Percentiles rank a stretch among this genome's conserved stretches.
Evolutionary conservation across 2,329 filamentous ascomycete genomes (phyloP).

Genomic region (Aspergillus fumigatiaffinis): DNA sequence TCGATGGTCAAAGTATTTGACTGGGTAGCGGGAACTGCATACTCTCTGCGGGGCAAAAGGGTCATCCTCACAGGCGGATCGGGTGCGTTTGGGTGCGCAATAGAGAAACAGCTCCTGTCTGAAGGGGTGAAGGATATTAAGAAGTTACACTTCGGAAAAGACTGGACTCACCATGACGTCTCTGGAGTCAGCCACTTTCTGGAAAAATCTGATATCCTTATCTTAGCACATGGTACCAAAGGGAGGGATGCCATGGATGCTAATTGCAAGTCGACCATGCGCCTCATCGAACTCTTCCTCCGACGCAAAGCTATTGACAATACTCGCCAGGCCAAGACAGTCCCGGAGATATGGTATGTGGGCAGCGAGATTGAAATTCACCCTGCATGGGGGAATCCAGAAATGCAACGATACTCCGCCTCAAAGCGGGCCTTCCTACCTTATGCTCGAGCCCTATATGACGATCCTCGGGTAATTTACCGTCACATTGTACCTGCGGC

Average conservation of each 20-base stretch:
- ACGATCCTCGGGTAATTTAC: conserved; percentile 9
- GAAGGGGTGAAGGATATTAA: conserved; percentile 11
- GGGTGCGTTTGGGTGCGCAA: conserved; percentile 12
- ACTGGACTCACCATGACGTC: conserved; percentile 12
- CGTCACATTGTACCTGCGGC: conserved; percentile 15
- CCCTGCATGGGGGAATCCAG: conserved; percentile 4
- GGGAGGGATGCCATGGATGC: conserved; percentile 8
- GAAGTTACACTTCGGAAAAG: conserved; percentile 3
- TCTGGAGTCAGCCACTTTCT: neutral
- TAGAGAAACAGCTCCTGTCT: conserved; percentile 3
- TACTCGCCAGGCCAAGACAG: no score
- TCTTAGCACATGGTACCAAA: conserved; percentile 12
- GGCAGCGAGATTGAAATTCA: conserved; percentile 1
- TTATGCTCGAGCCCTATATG: conserved; percentile 15
- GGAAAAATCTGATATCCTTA: conserved; percentile 4
- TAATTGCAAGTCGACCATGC: conserved; percentile 9
- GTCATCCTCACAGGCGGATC: conserved; percentile 10
- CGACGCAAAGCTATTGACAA: no score
- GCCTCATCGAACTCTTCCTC: neutral
- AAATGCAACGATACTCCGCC: conserved; percentile 5
- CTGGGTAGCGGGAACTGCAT: conserved; percentile 17
- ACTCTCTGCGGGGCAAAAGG: conserved; percentile 10
- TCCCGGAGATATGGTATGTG: no score
- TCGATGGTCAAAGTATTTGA: conserved; percentile 17
- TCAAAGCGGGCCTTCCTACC: conserved; percentile 13